phyloP scores from a whole-genome alignment of 2,329 filamentous ascomycete species.

The Pseudogymnoascus sp. region DNA sequence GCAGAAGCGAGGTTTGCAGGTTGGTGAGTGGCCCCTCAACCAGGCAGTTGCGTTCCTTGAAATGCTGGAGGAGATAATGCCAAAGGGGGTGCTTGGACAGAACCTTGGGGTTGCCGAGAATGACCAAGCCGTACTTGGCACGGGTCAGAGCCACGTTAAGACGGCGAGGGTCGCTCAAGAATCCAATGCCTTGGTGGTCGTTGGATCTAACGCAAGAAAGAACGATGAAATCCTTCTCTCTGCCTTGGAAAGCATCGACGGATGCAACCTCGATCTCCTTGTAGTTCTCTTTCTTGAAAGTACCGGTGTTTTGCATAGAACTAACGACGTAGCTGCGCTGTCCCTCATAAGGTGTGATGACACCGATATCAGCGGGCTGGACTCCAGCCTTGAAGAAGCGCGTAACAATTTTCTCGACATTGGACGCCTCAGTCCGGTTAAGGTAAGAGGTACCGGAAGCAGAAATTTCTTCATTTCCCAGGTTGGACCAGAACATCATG shows the following conservation, averaged over 20 bases:
- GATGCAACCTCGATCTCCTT: conserved; percentile 98
- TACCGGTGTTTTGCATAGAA: conserved; percentile 97
- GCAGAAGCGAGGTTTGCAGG: conserved; percentile 86
- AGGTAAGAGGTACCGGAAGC: conserved; percentile 96
- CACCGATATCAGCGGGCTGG: conserved; percentile 86
- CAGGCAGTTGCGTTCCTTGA: conserved; percentile 92
- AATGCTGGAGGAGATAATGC: conserved; percentile 91
- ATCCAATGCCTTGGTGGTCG: conserved; percentile 97
- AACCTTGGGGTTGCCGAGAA: conserved; percentile 95
- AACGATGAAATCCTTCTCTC: conserved; percentile 98
- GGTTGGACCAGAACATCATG: conserved; percentile 99
- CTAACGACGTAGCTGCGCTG: conserved; percentile 97
- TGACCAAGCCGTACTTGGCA: conserved; percentile 93
- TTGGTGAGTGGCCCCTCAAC: conserved; percentile 94
- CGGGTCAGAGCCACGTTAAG: conserved; percentile 95
- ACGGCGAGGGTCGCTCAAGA: conserved; percentile 93
- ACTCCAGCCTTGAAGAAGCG: conserved; percentile 98
- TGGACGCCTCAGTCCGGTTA: conserved; percentile 92
- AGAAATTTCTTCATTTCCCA: conserved; percentile 96
- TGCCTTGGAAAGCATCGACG: conserved; percentile 95
- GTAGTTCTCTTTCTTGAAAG: conserved; percentile 96
- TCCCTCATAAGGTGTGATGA: conserved; percentile 97
- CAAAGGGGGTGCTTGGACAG: conserved; percentile 95
- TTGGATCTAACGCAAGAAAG: conserved; percentile 97
- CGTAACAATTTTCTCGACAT: conserved; percentile 97